Percentiles rank a stretch among this genome's conserved stretches.
Evolutionary conservation across 2,329 filamentous ascomycete genomes (phyloP).

Genomic region (Penicillium frequentans): DNA sequence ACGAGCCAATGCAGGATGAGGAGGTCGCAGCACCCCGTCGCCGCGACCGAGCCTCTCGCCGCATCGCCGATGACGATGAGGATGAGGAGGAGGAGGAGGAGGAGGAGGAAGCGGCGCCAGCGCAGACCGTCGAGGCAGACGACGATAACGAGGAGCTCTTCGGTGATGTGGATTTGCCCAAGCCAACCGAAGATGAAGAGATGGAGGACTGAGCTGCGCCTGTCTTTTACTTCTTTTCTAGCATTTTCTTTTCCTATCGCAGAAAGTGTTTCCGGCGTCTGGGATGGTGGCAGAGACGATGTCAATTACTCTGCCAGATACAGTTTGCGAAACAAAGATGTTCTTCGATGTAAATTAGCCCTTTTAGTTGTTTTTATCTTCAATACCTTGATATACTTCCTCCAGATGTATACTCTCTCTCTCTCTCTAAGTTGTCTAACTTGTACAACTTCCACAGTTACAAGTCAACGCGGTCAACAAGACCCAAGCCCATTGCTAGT

Average conservation of each 20-base stretch:
- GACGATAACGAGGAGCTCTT: constrained; percentile 41
- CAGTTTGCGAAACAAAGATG: constrained; percentile 6
- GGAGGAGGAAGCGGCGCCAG: constrained; percentile 52
- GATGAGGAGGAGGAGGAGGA: constrained; percentile 54
- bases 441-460: not conserved
- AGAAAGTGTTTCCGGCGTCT: constrained; percentile 13
- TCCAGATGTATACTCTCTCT: not conserved
- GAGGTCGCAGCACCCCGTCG: constrained; percentile 28
- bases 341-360: constrained; percentile 7
- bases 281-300: not conserved
- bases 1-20: constrained; percentile 49
- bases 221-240: constrained; percentile 8
- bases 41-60: constrained; percentile 32
- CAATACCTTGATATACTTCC: not conserved
- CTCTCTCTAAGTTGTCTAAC: not conserved
- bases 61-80: constrained; percentile 41
- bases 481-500: not conserved
- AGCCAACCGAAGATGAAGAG: constrained; percentile 30
- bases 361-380: not conserved
- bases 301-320: not conserved
- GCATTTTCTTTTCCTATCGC: constrained; percentile 4
- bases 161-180: constrained; percentile 27
- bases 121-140: constrained; percentile 35
- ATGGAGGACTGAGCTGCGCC: constrained; percentile 33
- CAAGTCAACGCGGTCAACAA: not conserved